Percentiles rank a stretch among this genome's conserved stretches.
Evolutionary conservation across 2,329 filamentous ascomycete species (phyloP).

Genomic region (Hirsutella rhossiliensis): DNA sequence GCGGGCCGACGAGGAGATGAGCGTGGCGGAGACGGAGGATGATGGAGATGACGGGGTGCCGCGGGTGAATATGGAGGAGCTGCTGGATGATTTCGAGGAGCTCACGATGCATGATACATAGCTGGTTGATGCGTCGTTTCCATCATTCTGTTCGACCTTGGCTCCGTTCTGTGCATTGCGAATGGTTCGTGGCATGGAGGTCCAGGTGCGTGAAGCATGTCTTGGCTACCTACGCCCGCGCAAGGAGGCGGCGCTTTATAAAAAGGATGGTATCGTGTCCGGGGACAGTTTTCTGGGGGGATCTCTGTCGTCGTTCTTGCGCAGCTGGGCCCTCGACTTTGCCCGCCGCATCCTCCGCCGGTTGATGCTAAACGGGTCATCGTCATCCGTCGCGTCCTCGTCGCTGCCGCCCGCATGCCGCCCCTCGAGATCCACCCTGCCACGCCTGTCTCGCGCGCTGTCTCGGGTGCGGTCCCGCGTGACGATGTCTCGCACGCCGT

Average conservation of each 20-base stretch:
- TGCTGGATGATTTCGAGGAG: slow-evolving; percentile 90
- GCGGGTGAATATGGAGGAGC: slow-evolving; percentile 63
- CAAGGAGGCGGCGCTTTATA: slow-evolving; percentile 7
- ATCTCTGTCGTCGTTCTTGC: slow-evolving; percentile 7
- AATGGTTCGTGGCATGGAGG: not conserved
- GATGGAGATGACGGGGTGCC: slow-evolving; percentile 55
- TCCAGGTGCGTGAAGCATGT: not conserved
- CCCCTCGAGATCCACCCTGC: not conserved
- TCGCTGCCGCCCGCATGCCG: not conserved
- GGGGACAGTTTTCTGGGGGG: slow-evolving; percentile 8
- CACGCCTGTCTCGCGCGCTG: not conserved
- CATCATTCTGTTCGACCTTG: not conserved
- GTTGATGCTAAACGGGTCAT: slow-evolving; percentile 17
- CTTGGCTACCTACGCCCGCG: slow-evolving; percentile 1
- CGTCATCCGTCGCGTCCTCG: slow-evolving; percentile 13
- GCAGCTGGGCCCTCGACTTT: slow-evolving; percentile 17
- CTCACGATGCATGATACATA: slow-evolving; percentile 35
- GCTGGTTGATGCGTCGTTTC: not conserved
- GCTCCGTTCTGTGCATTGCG: not conserved
- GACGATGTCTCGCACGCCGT: not conserved
- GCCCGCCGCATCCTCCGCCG: slow-evolving; percentile 3
- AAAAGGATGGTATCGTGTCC: slow-evolving; percentile 25
- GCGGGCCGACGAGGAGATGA: slow-evolving; percentile 51
- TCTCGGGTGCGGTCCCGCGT: not conserved
- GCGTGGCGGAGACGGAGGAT: slow-evolving; percentile 49